Evolutionary conservation across 495 filamentous ascomycete species (phyloP).

Genomic region (Daldinia concentrica): DNA sequence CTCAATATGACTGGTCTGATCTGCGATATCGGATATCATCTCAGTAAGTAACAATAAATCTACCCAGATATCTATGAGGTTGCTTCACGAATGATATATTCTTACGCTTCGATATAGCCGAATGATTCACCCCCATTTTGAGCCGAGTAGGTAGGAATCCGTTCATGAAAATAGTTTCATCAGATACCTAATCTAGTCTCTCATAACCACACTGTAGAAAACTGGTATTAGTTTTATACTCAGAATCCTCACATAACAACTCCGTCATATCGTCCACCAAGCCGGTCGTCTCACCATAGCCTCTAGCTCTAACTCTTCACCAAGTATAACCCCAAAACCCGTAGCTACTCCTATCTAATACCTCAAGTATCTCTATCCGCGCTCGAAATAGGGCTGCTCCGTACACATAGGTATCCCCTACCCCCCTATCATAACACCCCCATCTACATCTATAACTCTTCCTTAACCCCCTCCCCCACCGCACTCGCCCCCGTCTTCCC

Average conservation of each 20-base stretch:
- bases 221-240: background rate
- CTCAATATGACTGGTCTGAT: background rate
- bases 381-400: background rate
- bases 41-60: background rate
- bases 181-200: no score
- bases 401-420: background rate
- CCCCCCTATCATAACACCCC: background rate
- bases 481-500: constrained; percentile 45
- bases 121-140: no score
- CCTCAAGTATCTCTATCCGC: no score
- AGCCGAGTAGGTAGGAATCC: no score
- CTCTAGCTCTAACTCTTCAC: background rate
- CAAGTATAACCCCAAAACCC: no score
- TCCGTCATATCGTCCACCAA: background rate
- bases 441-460: constrained; percentile 50
- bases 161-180: no score
- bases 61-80: background rate
- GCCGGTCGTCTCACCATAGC: background rate
- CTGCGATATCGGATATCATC: constrained; percentile 7
- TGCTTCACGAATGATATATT: background rate
- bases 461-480: constrained; percentile 13
- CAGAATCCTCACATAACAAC: background rate
- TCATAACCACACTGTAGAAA: no score
- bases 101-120: no score
- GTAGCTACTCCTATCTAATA: background rate